A percentile compares a stretch with the other conserved stretches of the same genome.
Conservation (phyloP, 345 rosid species). For the Salix caprea region DNA sequence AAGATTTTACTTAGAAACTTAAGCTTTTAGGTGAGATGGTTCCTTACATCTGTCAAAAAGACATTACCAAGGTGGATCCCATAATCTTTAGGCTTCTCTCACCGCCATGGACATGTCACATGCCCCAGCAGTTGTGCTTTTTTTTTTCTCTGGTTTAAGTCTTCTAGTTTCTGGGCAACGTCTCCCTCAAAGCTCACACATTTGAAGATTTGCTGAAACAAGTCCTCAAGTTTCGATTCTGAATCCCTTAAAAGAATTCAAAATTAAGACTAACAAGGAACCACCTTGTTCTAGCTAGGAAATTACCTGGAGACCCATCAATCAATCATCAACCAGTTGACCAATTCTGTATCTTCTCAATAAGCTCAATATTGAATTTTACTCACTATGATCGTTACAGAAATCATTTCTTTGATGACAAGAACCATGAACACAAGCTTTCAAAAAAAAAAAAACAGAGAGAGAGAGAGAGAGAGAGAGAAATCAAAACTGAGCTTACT, state of each 20-base stretch:
- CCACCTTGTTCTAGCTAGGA: background rate
- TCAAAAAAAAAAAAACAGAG: too few relatives aligned
- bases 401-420: too few relatives aligned
- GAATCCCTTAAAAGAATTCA: background rate
- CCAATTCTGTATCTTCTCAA: background rate
- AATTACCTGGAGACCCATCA: background rate
- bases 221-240: too few relatives aligned
- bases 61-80: constrained; percentile 16
- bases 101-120: constrained; percentile 1
- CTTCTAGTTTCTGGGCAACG: too few relatives aligned
- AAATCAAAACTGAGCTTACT: constrained; percentile 32
- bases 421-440: background rate
- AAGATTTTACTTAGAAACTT: fast-evolving
- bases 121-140: background rate
- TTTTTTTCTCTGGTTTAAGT: background rate
- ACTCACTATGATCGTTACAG: too few relatives aligned
- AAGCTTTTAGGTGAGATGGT: too few relatives aligned
- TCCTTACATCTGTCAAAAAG: background rate
- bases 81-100: background rate
- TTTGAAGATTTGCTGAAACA: background rate
- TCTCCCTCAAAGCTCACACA: too few relatives aligned
- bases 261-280: background rate
- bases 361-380: background rate
- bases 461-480: too few relatives aligned
- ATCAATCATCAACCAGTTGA: constrained; percentile 1